These are phyloP conservation scores for Balamuthia mandrillaris DNA, from an alignment of 208 protist genomes.

Conservation along the genomic window DNA sequence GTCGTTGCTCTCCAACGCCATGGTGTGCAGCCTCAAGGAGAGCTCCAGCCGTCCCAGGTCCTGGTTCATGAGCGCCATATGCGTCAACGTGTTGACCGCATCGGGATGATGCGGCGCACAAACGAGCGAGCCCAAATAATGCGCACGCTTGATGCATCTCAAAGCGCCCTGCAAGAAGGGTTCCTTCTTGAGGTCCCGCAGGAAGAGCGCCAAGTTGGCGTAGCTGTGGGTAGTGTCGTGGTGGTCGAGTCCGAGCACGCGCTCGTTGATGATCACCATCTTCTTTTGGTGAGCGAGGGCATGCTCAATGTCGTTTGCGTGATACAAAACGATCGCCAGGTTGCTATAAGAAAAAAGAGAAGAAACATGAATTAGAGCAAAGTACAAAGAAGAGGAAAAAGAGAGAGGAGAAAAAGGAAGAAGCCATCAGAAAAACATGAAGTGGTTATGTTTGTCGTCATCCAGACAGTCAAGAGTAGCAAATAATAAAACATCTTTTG, in stretches of 20 bases:
- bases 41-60: not conserved
- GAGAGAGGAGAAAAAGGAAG: not conserved
- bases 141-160: constrained; percentile 39
- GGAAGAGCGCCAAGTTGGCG: constrained; percentile 46
- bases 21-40: not conserved
- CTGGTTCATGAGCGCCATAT: constrained; percentile 32
- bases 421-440: no score
- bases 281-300: constrained; percentile 51
- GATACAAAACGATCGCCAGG: constrained; percentile 48
- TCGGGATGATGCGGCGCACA: constrained; percentile 16
- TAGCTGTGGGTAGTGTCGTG: constrained; percentile 51
- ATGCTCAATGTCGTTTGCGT: constrained; percentile 10
- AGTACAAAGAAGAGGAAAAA: not conserved
- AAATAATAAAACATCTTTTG: no score
- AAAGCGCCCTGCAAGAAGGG: not conserved
- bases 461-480: no score
- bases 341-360: not conserved
- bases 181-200: constrained; percentile 21
- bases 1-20: constrained; percentile 17
- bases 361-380: not conserved
- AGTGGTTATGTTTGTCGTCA: no score
- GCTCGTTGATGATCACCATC: constrained; percentile 49
- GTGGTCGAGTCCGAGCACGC: constrained; percentile 37
- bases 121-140: constrained; percentile 40
- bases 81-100: constrained; percentile 6